These are phyloP conservation scores for Nasturtium officinale DNA, from an alignment of 345 rosid species.

Conservation along the genomic window DNA sequence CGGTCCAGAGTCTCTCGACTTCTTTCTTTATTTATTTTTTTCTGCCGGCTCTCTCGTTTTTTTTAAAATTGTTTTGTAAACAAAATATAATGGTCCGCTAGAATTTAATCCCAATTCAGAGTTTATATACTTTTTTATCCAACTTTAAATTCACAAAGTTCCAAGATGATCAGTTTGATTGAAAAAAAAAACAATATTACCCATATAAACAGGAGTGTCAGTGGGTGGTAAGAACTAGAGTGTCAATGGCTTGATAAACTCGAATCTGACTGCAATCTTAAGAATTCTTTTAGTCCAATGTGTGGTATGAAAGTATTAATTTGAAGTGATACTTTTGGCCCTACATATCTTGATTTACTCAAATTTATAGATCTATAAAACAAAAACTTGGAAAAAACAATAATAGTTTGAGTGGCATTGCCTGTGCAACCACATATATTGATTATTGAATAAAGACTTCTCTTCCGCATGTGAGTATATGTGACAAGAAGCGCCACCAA, in stretches of 20 bases:
- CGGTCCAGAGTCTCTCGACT: background rate
- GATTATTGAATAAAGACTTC: slow-evolving; percentile 24
- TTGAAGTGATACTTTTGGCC: slow-evolving; percentile 33
- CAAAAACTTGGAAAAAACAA: background rate
- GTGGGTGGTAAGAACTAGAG: slow-evolving; percentile 25
- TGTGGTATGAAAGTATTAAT: slow-evolving; percentile 39
- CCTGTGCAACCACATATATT: slow-evolving; percentile 22
- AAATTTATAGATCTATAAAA: slow-evolving; percentile 14
- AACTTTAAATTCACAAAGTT: slow-evolving; percentile 6
- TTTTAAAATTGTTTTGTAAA: background rate
- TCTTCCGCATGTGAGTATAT: slow-evolving; percentile 36
- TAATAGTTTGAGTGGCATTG: slow-evolving; percentile 20
- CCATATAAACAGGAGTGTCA: slow-evolving; percentile 12
- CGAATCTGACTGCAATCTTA: slow-evolving; percentile 36
- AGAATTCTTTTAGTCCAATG: slow-evolving; percentile 13
- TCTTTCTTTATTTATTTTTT: too few species aligned
- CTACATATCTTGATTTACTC: slow-evolving; percentile 41
- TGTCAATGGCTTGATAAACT: slow-evolving; percentile 36
- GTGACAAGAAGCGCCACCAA: slow-evolving; percentile 42
- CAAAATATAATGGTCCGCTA: background rate
- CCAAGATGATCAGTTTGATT: background rate
- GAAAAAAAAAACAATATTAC: background rate
- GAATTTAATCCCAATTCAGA: background rate
- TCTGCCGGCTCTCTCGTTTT: too few species aligned
- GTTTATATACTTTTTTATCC: background rate